A percentile compares a stretch with the other conserved stretches of the same genome.
Evolutionary conservation across 139 green algal species (phyloP).

Genomic region (Mychonastes homosphaera): DNA sequence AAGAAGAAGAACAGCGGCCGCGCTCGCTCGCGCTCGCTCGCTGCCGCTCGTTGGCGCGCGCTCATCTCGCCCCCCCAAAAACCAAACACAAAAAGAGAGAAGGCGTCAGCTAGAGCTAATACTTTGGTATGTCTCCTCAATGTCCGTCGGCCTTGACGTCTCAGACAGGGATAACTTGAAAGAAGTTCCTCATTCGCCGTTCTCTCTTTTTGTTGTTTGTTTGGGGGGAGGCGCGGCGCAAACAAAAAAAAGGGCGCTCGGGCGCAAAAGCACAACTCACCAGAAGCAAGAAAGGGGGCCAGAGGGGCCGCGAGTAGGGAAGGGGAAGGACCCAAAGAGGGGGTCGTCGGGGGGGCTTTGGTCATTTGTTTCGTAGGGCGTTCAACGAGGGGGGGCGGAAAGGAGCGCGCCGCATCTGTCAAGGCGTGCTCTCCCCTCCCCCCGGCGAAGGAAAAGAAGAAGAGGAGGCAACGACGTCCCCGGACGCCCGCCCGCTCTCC

Average conservation of each 20-base stretch:
- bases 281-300: background rate
- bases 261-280: conserved; percentile 9
- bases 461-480: background rate
- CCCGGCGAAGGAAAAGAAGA: background rate
- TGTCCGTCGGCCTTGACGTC: conserved; percentile 33
- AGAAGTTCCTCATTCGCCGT: too few species aligned
- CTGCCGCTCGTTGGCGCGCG: background rate
- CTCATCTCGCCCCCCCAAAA: background rate
- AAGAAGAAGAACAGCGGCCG: background rate
- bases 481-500: background rate
- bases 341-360: background rate
- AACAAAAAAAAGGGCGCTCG: background rate
- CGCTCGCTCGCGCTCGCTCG: background rate
- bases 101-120: conserved; percentile 76
- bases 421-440: background rate
- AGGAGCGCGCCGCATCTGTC: background rate
- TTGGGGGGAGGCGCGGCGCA: conserved; percentile 17
- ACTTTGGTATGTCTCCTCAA: conserved; percentile 42
- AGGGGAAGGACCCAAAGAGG: background rate
- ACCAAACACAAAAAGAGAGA: conserved; percentile 1
- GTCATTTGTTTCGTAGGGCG: conserved; percentile 4
- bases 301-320: too few species aligned
- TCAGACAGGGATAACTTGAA: conserved; percentile 75
- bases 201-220: conserved; percentile 17
- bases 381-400: background rate